These are phyloP conservation scores for Bjerkandera adusta DNA, from an alignment of 1,284 basidiomycete species.

Conservation along the genomic window DNA sequence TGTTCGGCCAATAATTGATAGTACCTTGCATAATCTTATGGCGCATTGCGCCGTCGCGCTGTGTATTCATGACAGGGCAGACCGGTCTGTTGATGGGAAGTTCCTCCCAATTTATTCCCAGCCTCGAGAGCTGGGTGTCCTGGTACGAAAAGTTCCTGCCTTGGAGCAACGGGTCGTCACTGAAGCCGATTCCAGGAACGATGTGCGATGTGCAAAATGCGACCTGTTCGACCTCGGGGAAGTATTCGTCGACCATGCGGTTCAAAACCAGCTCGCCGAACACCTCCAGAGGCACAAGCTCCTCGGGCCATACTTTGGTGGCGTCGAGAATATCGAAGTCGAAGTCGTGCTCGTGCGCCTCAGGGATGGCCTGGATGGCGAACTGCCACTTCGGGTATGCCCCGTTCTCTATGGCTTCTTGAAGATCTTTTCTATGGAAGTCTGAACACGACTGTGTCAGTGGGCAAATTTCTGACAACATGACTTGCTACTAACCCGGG, in stretches of 20 bases:
- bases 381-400: constrained; percentile 74
- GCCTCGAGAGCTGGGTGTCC: constrained; percentile 74
- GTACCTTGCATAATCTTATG: constrained; percentile 58
- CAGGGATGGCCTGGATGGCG: constrained; percentile 71
- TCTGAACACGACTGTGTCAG: constrained; percentile 41
- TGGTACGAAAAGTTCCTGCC: constrained; percentile 84
- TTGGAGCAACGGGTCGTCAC: constrained; percentile 81
- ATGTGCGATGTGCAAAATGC: constrained; percentile 84
- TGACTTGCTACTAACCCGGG: constrained; percentile 45
- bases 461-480: neutral
- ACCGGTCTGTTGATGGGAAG: constrained; percentile 82
- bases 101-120: constrained; percentile 74
- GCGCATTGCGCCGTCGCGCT: constrained; percentile 64
- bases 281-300: constrained; percentile 69
- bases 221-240: constrained; percentile 80
- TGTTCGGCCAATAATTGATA: constrained; percentile 78
- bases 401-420: constrained; percentile 73
- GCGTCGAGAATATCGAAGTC: constrained; percentile 86
- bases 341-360: constrained; percentile 67
- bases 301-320: constrained; percentile 83
- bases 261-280: constrained; percentile 78
- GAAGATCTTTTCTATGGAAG: constrained; percentile 79
- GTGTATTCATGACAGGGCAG: constrained; percentile 75
- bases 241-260: constrained; percentile 70
- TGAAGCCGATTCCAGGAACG: constrained; percentile 81